Base-by-base conservation (phyloP, 1,139 yeast genomes). In the Groenewaldozyma sp. region DNA sequence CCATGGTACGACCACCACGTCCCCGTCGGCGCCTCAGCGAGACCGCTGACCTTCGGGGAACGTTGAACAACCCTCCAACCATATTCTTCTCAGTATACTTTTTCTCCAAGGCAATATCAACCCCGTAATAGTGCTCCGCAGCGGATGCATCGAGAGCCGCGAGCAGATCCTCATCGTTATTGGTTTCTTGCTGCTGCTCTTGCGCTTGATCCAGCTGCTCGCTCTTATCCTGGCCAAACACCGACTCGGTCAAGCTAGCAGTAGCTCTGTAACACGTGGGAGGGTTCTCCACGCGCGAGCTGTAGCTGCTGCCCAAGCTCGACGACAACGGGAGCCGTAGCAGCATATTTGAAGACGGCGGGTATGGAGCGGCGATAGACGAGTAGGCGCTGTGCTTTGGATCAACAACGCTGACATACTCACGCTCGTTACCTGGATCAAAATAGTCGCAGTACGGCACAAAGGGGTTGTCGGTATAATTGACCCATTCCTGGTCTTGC, bases 401-500 rank as follows among this genome's bases (percentile, higher is more conserved):
- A 46, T 79, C 83, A 42, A 74, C 60, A 35, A 73, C 58, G 14
- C 33, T 43, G 29, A 39, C 20, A 29, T 37, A 31, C 26, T 65
- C 61, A 10, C 50, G 50, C 16, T 48, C 52, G 18, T 38, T 40
- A 28, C 51, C 51, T 28, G 78, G 75, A 43, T 75, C 69, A 14
- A 79, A 70, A 43, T 86, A 73, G 49, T 82, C 78, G 57, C 86
- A 81, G 44, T 73, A 78, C n/a, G 96, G 96, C 53, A 80, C 83
- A 54, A 76, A 76, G n/a, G 94, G 82, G 62, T 83, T 88, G 62
- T 88, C 96, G 1, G 97, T 84, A 41, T 83, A 71, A 55, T 91
- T 91, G 49, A 82, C 73, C 74, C 78, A 88, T 2, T 76, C 77
- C 40, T 69, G 67, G 60, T 91, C 97, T 42, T 72, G 76, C 40